Percentiles rank a stretch among this genome's conserved stretches.
phyloP scores from a whole-genome alignment of 1,284 basidiomycete species.

The Moesziomyces sp. region DNA sequence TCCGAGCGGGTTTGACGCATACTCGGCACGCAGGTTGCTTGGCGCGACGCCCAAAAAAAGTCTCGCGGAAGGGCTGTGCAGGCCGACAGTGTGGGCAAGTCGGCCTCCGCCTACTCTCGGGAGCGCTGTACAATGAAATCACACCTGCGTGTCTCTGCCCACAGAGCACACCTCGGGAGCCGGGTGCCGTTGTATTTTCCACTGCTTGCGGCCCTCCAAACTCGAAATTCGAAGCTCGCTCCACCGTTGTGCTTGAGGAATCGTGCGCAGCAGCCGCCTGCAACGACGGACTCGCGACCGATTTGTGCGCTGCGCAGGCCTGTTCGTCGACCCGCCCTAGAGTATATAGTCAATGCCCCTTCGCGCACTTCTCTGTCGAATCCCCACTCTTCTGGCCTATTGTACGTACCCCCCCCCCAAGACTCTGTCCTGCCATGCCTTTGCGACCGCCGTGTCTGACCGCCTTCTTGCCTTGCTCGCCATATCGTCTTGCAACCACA shows the following conservation, averaged over 20 bases:
- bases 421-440: background rate
- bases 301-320: conserved; percentile 1
- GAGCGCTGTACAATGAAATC: conserved; percentile 32
- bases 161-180: too few relatives aligned
- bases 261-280: background rate
- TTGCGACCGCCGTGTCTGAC: conserved; percentile 12
- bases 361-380: conserved; percentile 19
- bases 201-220: conserved; percentile 21
- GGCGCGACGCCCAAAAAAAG: background rate
- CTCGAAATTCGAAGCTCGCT: conserved; percentile 11
- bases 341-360: conserved; percentile 34
- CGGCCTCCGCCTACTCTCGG: too few relatives aligned
- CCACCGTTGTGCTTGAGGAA: background rate
- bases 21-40: background rate
- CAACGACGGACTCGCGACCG: background rate
- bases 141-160: conserved; percentile 5
- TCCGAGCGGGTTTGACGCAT: background rate
- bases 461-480: conserved; percentile 1
- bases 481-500: conserved; percentile 12
- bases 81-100: too few relatives aligned
- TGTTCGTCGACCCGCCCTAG: background rate
- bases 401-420: conserved; percentile 32
- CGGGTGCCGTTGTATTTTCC: background rate
- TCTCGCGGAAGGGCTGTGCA: too few relatives aligned
- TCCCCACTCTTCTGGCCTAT: conserved; percentile 54